Evolutionary conservation across 306 rosid species (phyloP).

Genomic region (Prunus armeniaca): DNA sequence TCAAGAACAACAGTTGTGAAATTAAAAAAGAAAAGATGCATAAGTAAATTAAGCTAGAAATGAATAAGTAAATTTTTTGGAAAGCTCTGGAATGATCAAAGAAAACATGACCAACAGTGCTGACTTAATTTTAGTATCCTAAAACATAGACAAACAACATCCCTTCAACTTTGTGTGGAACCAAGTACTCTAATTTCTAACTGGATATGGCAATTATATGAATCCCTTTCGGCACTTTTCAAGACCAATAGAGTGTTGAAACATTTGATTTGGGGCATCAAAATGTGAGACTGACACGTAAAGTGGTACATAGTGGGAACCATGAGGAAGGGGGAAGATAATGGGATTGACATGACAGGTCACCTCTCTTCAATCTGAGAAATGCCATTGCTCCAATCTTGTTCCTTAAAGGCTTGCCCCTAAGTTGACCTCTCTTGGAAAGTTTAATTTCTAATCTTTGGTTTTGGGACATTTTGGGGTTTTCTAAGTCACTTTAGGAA

Average conservation of each 20-base stretch:
- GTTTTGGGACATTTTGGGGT: conserved; percentile 1
- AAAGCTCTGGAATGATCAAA: neutral
- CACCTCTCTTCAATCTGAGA: conserved; percentile 17
- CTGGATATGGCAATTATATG: conserved; percentile 5
- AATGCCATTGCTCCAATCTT: conserved; percentile 20
- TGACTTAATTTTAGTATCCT: neutral
- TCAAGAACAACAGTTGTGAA: no score
- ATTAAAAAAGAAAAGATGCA: no score
- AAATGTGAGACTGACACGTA: conserved; percentile 11
- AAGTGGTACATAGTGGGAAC: conserved; percentile 14
- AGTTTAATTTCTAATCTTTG: neutral
- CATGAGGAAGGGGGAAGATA: conserved; percentile 2
- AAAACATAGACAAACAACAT: neutral
- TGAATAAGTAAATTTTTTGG: neutral
- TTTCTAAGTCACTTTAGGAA: conserved; percentile 11
- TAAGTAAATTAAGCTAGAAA: neutral
- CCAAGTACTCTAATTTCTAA: neutral
- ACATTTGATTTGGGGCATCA: conserved; percentile 24
- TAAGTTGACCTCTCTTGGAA: neutral
- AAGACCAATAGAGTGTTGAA: neutral
- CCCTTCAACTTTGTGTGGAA: neutral
- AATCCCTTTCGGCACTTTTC: neutral
- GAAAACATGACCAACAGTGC: neutral
- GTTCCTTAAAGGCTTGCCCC: conserved; percentile 18
- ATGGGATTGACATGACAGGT: conserved; percentile 7